Conservation (phyloP, 208 protist species). For the Crithidia fasciculata region DNA sequence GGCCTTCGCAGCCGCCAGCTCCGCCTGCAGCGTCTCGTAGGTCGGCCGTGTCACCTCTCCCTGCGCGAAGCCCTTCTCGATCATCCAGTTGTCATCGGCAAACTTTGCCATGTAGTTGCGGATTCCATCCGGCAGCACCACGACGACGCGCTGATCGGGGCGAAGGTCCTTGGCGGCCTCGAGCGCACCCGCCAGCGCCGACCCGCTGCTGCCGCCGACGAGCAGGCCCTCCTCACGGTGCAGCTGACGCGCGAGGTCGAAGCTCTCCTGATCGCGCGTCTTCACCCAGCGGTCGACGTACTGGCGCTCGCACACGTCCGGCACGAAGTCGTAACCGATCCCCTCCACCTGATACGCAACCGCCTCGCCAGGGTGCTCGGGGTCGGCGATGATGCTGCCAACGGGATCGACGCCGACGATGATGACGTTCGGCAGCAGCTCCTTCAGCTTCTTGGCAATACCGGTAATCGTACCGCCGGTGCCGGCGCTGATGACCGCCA, state of each 20-base stretch:
- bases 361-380: conserved; percentile 51
- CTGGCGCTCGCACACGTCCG: conserved; percentile 92
- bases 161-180: conserved; percentile 93
- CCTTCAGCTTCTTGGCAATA: conserved; percentile 83
- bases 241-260: conserved; percentile 92
- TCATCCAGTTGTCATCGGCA: conserved; percentile 96
- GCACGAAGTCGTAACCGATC: conserved; percentile 98
- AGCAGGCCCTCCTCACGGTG: conserved; percentile 96
- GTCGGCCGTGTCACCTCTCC: conserved; percentile 74
- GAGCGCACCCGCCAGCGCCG: conserved; percentile 90
- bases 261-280: conserved; percentile 93
- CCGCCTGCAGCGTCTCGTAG: conserved; percentile 68
- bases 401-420: conserved; percentile 97
- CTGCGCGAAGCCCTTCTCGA: conserved; percentile 92
- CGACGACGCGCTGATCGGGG: conserved; percentile 91
- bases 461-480: conserved; percentile 98
- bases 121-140: conserved; percentile 95
- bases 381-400: conserved; percentile 95
- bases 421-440: conserved; percentile 67
- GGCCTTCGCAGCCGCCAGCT: conserved; percentile 58
- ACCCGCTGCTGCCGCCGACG: conserved; percentile 94
- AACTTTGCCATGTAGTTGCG: conserved; percentile 99
- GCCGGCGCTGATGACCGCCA: conserved; percentile 94
- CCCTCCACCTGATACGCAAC: conserved; percentile 95
- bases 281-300: conserved; percentile 95